Evolutionary conservation across 1,284 basidiomycete genomes (phyloP), one percentile per base, ranked within the genome.

Genomic region (Cutaneotrichosporon dermatis): DNA sequence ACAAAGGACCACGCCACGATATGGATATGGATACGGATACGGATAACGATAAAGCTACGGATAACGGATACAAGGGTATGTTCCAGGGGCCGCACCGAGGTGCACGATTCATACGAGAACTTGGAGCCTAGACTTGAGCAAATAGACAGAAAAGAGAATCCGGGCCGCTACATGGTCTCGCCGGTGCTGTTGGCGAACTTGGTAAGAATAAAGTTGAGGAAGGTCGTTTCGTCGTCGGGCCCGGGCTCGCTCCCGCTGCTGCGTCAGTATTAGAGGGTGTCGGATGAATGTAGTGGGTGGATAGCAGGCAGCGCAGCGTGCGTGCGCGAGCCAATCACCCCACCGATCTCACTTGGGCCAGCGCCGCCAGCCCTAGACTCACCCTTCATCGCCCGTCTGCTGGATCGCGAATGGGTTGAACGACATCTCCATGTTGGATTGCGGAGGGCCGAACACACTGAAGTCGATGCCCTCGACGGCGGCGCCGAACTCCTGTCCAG

Each of bases 361-460:
- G 25, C 10, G 8, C n/a, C 46, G 46, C 34, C 46, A 11, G n/a
- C 1, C 3, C 13, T 1, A 0, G 2, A 69, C 74, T 71, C 62
- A 76, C 71, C 68, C 72, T 54, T 74, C 76, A 16, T 59, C 60
- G 46, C 58, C 61, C 35, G 74, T 74, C 57, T 79, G 77, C 15
- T 71, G 67, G 44, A 79, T 63, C 8, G 76, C 76, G 58, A 79
- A 79, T 8, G 77, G 77, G 61, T 79, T 79, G 67, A 79, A 79
- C 7, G 60, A 55, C 44, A 65, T 59, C 50, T 65, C 68, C 57
- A 59, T 56, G 39, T 52, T 64, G 16, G 58, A 52, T 56, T 52
- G 63, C 12, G 56, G 37, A 46, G 72, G 61, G 5, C 72, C 70
- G 35, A 78, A 64, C 57, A 74, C 70, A 9, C 64, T 41, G 51